Evolutionary conservation across 768 basidiomycete species (phyloP), one percentile per base, ranked within the genome.

Genomic region (Lactarius akahatsu): DNA sequence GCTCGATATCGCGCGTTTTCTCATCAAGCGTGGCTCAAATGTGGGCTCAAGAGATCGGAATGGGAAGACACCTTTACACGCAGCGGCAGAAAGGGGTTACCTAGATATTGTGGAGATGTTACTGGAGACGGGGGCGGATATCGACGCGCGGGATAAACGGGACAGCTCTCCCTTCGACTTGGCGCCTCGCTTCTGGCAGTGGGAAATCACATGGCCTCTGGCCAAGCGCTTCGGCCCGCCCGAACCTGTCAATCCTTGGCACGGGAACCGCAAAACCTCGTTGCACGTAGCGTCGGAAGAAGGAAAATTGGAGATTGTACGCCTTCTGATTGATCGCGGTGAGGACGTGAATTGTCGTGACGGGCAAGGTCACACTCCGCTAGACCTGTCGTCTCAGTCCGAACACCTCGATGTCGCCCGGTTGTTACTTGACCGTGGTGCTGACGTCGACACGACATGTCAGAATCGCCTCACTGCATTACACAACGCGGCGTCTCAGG

Each of bases 351-450:
- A 16, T 52, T 52, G 50, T 52, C 26, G 23, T 15, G 50, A 52
- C 50, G 0, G 6, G 13, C 0, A 16, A 0, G 50, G 50, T 13
- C 23, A 26, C 11, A 52, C 50, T 52, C 50, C 50, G 26, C 50
- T 52, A 15, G 13, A 26, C 26, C 0, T 0, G 2, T 26, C 50
- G 2, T 52, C 50, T 52, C 4, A 1, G 0, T 26, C 0, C 6
- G 50, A 11, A 7, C 26, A 52, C 26, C 2, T 16, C 6, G 23
- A 52, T 4, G 1, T 52, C 13, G 11, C 26, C 26, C 50, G 6
- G 26, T 52, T 52, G 50, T 7, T 52, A 16, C 50, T 52, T 7
- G 50, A 52, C 26, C 6, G 15, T 16, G 50, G 50, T 7, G 50
- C 50, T 15, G 13, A 15, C 6, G 6, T 52, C 13, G 26, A 52